Percentiles rank a stretch among this genome's conserved stretches.
These are phyloP conservation scores for Sphaerulina musiva DNA, from an alignment of 2,329 filamentous ascomycete genomes.

Conservation along the genomic window DNA sequence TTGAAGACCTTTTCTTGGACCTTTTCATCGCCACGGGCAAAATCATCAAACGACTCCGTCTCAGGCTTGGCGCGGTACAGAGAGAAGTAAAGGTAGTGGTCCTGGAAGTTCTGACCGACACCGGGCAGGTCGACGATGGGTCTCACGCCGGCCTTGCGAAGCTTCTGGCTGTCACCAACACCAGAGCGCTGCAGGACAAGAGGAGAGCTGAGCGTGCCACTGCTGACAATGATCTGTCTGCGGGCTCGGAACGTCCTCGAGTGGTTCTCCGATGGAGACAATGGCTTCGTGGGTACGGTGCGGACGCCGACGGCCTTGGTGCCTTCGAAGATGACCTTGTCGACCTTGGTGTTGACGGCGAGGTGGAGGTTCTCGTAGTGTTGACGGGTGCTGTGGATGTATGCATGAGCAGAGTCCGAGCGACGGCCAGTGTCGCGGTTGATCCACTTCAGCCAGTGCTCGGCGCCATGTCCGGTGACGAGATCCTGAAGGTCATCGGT, in stretches of 20 bases:
- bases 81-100: slow-evolving; percentile 67
- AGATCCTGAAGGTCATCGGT: slow-evolving; percentile 72
- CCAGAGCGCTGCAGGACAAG: slow-evolving; percentile 70
- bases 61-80: slow-evolving; percentile 66
- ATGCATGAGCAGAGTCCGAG: slow-evolving; percentile 70
- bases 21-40: slow-evolving; percentile 65
- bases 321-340: slow-evolving; percentile 68
- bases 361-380: slow-evolving; percentile 65
- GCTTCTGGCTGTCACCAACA: slow-evolving; percentile 64
- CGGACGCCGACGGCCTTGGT: slow-evolving; percentile 65
- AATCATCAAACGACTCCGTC: slow-evolving; percentile 74
- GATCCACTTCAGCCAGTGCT: slow-evolving; percentile 84
- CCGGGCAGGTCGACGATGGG: slow-evolving; percentile 64
- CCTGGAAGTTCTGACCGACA: slow-evolving; percentile 70
- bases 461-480: slow-evolving; percentile 59
- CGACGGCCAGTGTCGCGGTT: slow-evolving; percentile 64
- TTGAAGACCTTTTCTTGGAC: slow-evolving; percentile 67
- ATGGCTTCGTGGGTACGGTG: slow-evolving; percentile 64
- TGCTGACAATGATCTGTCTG: slow-evolving; percentile 67
- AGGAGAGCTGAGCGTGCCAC: slow-evolving; percentile 66
- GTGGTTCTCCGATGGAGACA: slow-evolving; percentile 49
- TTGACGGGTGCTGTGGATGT: slow-evolving; percentile 68
- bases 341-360: slow-evolving; percentile 68
- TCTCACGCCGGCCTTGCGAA: slow-evolving; percentile 61
- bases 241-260: slow-evolving; percentile 58